Evolutionary conservation across 176 grass and related monocot species (phyloP), one percentile per base, ranked within the genome.

Genomic region (Otatea glauca): DNA sequence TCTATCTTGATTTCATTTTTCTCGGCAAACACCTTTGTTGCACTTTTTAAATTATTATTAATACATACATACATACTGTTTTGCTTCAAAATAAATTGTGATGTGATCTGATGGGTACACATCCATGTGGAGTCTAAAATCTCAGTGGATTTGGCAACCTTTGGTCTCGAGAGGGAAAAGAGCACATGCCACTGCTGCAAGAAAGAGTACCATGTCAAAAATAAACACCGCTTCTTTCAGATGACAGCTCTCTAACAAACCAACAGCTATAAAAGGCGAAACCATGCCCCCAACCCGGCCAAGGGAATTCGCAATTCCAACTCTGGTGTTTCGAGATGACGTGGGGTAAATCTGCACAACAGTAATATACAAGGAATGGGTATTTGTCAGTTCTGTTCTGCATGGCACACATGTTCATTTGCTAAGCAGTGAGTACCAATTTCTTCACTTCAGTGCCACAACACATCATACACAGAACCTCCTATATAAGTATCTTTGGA

Each of bases 311-410:
- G 34, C 34, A 34, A 34, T 34, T 34, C 34, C 34, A 34, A 34
- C 34, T 34, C 34, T 2, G 34, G 85, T 94, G 34, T 86, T 83
- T 11, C 93, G 85, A 24, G 87, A 86, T 9, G 78, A 92, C 21
- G 93, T 88, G 21, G 90, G 93, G 37, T 94, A 94, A 32, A 90
- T 43, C 90, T 92, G 83, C 61, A 90, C 20, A 76, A 43, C 9
- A 16, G 53, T 76, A 76, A 41, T 59, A 76, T 58, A 24, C 50
- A 21, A 75, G 73, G 17, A 58, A 59, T 76, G 58, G 23, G 74
- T 76, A 37, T 3, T 41, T 59, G 73, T n/a, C 12, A 3, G 20
- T 41, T 76, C 6, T 41, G 53, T 76, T 76, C 20, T 58, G 58
- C 51, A 58, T 58, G 39, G 53, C 51, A 41, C 20, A 38, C 56